A percentile compares a stretch with the other conserved stretches of the same genome.
Evolutionary conservation across 2,329 filamentous ascomycete genomes (phyloP).

Genomic region (Alternaria sp.): DNA sequence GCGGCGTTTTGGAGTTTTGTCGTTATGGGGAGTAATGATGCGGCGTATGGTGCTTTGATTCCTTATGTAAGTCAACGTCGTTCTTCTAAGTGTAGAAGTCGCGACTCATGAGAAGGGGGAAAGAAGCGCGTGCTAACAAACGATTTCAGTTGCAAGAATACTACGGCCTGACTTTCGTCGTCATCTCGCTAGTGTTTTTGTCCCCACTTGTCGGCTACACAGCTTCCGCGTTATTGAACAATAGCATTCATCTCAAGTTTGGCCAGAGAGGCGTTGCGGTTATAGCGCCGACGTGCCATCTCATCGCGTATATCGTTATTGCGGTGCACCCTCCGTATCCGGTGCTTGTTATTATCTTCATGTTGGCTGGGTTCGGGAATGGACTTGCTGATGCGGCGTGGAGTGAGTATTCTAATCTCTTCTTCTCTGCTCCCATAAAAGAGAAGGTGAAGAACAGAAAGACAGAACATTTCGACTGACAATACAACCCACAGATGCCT

Average conservation of each 20-base stretch:
- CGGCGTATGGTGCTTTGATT: slow-evolving; percentile 63
- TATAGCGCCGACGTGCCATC: slow-evolving; percentile 66
- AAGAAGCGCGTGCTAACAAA: not conserved
- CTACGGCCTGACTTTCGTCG: slow-evolving; percentile 66
- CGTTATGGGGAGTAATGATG: slow-evolving; percentile 74
- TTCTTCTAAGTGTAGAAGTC: not conserved
- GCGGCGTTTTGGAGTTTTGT: slow-evolving; percentile 68
- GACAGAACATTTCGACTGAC: not conserved
- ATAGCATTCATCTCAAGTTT: slow-evolving; percentile 66
- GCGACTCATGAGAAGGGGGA: not conserved
- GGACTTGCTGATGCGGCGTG: slow-evolving; percentile 70
- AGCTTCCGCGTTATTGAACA: slow-evolving; percentile 68
- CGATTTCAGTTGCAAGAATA: slow-evolving; percentile 64
- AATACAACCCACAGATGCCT: slow-evolving; percentile 47
- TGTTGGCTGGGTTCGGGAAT: slow-evolving; percentile 73
- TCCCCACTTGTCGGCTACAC: slow-evolving; percentile 71
- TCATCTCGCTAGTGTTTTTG: slow-evolving; percentile 71
- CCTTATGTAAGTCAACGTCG: slow-evolving; percentile 51
- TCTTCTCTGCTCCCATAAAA: not conserved
- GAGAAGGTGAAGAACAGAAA: not conserved
- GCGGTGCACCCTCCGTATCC: slow-evolving; percentile 73
- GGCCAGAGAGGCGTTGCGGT: slow-evolving; percentile 77
- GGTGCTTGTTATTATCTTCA: slow-evolving; percentile 68
- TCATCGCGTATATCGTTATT: slow-evolving; percentile 70
- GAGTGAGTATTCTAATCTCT: slow-evolving; percentile 19